A percentile compares a stretch with the other conserved stretches of the same genome.
Conservation (phyloP, 2,329 filamentous ascomycete species). For the Claviceps sp. region DNA sequence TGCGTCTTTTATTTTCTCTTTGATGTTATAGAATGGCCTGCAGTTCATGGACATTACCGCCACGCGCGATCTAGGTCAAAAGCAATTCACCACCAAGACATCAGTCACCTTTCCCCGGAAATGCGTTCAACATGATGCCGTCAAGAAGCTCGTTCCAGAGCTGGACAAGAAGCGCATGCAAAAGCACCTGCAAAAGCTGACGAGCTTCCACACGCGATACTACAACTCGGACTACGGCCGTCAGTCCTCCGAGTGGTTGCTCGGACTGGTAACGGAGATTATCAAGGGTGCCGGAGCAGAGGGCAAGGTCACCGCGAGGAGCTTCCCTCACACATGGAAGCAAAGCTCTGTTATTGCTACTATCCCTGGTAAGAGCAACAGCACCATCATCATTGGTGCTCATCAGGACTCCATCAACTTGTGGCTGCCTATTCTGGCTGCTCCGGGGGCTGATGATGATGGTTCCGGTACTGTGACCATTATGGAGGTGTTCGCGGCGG, state of each 20-base stretch:
- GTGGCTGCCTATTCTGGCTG: constrained; percentile 70
- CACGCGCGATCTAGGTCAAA: constrained; percentile 43
- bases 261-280: constrained; percentile 57
- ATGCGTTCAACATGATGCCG: constrained; percentile 48
- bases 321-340: constrained; percentile 73
- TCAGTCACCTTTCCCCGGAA: constrained; percentile 52
- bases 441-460: constrained; percentile 91
- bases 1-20: background rate
- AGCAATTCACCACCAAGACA: constrained; percentile 17
- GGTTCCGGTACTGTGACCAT: constrained; percentile 90
- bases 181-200: constrained; percentile 64
- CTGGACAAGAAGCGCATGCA: constrained; percentile 67
- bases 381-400: constrained; percentile 78
- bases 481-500: constrained; percentile 72
- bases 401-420: constrained; percentile 95
- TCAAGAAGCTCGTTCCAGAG: constrained; percentile 52
- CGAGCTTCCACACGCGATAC: constrained; percentile 69
- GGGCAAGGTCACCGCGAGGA: constrained; percentile 52
- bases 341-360: constrained; percentile 86
- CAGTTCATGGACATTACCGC: constrained; percentile 94
- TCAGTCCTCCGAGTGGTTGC: constrained; percentile 79
- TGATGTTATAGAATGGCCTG: constrained; percentile 52
- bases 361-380: constrained; percentile 73
- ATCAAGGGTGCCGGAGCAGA: constrained; percentile 59
- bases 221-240: constrained; percentile 67